phyloP scores from a whole-genome alignment of 2,329 filamentous ascomycete species.

The Aureobasidium namibiae region DNA sequence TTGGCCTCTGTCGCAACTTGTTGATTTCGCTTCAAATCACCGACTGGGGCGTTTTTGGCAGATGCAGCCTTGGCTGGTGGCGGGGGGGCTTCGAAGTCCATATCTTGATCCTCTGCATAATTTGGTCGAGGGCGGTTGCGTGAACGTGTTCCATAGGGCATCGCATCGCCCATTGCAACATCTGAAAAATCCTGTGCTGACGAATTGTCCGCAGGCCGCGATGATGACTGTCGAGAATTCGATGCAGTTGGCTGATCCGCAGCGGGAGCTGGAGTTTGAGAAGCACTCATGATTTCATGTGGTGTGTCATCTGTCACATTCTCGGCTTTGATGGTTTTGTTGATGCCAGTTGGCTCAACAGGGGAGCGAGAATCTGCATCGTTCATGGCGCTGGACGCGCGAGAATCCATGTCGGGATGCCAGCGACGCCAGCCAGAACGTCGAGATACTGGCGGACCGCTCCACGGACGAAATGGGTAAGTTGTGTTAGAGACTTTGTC shows the following conservation, averaged over 20 bases:
- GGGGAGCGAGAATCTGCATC: slow-evolving; percentile 3
- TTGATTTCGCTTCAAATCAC: slow-evolving; percentile 41
- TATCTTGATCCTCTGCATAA: slow-evolving; percentile 80
- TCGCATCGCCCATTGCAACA: slow-evolving; percentile 33
- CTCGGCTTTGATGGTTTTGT: not conserved
- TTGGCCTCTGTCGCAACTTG: slow-evolving; percentile 34
- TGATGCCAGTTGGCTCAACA: not conserved
- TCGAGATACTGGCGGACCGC: not conserved
- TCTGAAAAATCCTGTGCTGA: slow-evolving; percentile 15
- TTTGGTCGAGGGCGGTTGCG: slow-evolving; percentile 85
- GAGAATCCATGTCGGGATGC: slow-evolving; percentile 1
- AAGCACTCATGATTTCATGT: slow-evolving; percentile 9
- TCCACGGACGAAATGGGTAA: not conserved
- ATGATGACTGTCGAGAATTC: slow-evolving; percentile 9
- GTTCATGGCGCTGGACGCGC: slow-evolving; percentile 8
- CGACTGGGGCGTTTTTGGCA: slow-evolving; percentile 10
- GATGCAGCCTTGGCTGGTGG: slow-evolving; percentile 47
- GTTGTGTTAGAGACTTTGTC: not conserved
- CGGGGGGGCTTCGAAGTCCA: slow-evolving; percentile 68
- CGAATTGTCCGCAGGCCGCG: not conserved
- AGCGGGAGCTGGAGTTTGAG: slow-evolving; percentile 3
- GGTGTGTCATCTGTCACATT: not conserved
- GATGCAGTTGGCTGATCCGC: not conserved
- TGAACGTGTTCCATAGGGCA: slow-evolving; percentile 85
- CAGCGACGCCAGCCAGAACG: slow-evolving; percentile 5